Evolutionary conservation across 257 asterid species (phyloP), one percentile per base, ranked within the genome.

Genomic region (Petunia secreta): DNA sequence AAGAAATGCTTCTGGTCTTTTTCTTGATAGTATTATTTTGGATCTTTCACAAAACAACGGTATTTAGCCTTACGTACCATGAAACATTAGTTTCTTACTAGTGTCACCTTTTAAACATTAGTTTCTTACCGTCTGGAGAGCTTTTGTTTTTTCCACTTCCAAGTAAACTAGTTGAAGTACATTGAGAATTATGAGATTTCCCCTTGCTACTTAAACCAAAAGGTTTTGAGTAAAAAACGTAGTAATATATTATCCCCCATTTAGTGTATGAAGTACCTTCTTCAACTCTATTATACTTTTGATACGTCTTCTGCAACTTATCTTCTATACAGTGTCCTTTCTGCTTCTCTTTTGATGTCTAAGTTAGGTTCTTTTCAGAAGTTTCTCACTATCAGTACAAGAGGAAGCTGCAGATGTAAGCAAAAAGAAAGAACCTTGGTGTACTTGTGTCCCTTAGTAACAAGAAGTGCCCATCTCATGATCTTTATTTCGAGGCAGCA

Each of bases 351-450:
- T 46, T 69, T 4, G 25, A 46, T 69, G 40, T 46, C 10, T 44
- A 46, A 68, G 5, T 44, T 1, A 44, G 57, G 75, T 44, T 44
- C 40, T 39, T 58, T 57, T 36, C 52, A 36, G 74, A 40, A 77
- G 81, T 77, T 16, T 52, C 15, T 63, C 53, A 50, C n/a, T 65
- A 80, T 39, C 84, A 82, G 58, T 86, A 53, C 82, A 86, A 86
- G 86, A 83, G 4, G 50, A 87, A 82, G 85, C 89, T 87, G 66
- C 80, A 83, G 87, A 86, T 80, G 34, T 89, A 84, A 71, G 82
- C 87, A 46, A 80, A 80, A 57, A 84, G 83, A 50, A 87, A 83
- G 75, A 75, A 69, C 4, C 90, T 89, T 13, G 78, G 67, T 3
- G 69, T 55, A 62, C 87, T 88, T 15, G 36, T 59, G 16, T 87